Percentiles rank a stretch among this genome's conserved stretches.
Evolutionary conservation across 352 stramenopile species (phyloP).

Genomic region (Salisapilia sapeloensis): DNA sequence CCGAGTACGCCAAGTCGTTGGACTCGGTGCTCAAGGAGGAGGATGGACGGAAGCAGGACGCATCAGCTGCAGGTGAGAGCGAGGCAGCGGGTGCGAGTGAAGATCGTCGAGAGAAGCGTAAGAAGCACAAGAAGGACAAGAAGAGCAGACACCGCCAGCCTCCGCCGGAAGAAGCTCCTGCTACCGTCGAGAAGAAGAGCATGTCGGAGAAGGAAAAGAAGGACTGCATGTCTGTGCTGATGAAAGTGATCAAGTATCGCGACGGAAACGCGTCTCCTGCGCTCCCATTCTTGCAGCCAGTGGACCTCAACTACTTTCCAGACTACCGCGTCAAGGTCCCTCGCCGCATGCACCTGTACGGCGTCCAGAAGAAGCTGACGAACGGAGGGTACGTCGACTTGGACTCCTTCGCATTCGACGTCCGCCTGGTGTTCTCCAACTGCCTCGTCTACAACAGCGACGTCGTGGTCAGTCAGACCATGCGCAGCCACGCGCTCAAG

Average conservation of each 20-base stretch:
- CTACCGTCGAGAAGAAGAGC: conserved; percentile 7
- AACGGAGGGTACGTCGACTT: conserved; percentile 47
- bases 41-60: conserved; percentile 1
- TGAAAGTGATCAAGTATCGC: conserved; percentile 80
- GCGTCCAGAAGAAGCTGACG: conserved; percentile 69
- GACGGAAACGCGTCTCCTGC: conserved; percentile 51
- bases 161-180: background rate
- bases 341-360: conserved; percentile 72
- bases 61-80: background rate
- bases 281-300: conserved; percentile 61
- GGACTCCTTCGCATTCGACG: conserved; percentile 53
- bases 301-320: conserved; percentile 66
- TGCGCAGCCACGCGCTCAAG: conserved; percentile 66
- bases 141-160: conserved; percentile 1
- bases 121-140: conserved; percentile 39
- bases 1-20: conserved; percentile 52
- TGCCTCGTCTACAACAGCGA: conserved; percentile 81
- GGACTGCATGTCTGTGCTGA: conserved; percentile 40
- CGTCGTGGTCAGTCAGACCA: conserved; percentile 65
- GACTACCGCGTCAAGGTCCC: conserved; percentile 77
- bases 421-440: conserved; percentile 78
- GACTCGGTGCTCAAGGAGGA: conserved; percentile 28
- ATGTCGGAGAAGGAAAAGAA: conserved; percentile 39
- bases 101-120: background rate
- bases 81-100: background rate